Evolutionary conservation across 225 moss, liverwort and hornwort genomes (phyloP).

Genomic region (Marchantia paleacea): DNA sequence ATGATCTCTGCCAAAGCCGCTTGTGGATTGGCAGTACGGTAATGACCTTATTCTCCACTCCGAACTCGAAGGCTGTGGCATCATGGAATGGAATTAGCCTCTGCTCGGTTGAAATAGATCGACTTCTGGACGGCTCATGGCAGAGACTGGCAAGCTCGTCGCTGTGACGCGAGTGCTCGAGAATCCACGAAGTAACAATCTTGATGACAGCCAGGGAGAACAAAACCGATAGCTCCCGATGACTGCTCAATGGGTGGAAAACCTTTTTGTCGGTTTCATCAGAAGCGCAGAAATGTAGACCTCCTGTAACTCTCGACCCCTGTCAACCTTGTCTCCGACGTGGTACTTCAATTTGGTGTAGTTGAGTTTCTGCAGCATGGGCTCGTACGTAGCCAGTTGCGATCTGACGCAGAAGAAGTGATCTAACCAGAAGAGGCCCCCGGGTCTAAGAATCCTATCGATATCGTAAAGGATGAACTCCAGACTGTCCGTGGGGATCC

Average conservation of each 20-base stretch:
- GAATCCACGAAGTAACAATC: no score
- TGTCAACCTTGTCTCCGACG: conserved; percentile 46
- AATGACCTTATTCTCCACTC: no score
- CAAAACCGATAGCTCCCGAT: no score
- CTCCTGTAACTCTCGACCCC: conserved; percentile 43
- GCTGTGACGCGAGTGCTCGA: no score
- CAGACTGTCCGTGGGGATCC: conserved; percentile 47
- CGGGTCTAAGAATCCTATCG: conserved; percentile 52
- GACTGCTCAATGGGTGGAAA: conserved; percentile 31
- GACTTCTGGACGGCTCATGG: no score
- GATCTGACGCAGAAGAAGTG: conserved; percentile 52
- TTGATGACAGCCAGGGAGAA: no score
- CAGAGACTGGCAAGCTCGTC: no score
- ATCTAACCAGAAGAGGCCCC: conserved; percentile 58
- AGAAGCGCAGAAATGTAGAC: conserved; percentile 52
- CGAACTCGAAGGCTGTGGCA: no score
- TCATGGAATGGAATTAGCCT: no score
- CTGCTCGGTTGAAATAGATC: no score
- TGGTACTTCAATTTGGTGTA: conserved; percentile 46
- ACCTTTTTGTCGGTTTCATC: conserved; percentile 47
- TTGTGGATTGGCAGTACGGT: no score
- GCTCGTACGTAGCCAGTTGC: conserved; percentile 41
- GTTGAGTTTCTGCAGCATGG: conserved; percentile 39
- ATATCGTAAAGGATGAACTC: conserved; percentile 60
- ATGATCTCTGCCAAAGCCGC: no score